Conservation (phyloP, 129 eudicot genomes). For the Silybum marianum region DNA sequence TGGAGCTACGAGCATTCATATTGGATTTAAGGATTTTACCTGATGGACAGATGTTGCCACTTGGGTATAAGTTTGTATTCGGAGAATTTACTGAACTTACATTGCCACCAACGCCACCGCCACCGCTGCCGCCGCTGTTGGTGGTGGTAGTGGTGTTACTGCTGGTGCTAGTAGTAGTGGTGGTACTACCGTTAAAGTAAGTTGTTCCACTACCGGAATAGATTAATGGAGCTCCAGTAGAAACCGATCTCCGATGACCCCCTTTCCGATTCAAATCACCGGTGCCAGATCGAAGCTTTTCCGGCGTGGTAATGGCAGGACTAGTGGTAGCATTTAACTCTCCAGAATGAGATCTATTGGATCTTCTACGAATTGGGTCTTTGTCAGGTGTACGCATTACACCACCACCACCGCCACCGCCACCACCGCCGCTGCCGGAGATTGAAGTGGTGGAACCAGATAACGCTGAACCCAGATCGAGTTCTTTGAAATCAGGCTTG, state of each 20-base stretch:
- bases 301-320: conserved; percentile 29
- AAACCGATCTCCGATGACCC: conserved; percentile 63
- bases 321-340: conserved; percentile 29
- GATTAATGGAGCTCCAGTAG: conserved; percentile 60
- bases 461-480: conserved; percentile 39
- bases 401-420: not conserved
- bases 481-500: conserved; percentile 59
- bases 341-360: conserved; percentile 36
- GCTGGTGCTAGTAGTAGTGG: conserved; percentile 26
- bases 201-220: conserved; percentile 41
- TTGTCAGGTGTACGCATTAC: not conserved
- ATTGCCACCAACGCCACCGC: conserved; percentile 21
- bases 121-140: conserved; percentile 13
- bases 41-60: conserved; percentile 60
- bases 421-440: not conserved
- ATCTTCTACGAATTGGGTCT: conserved; percentile 32
- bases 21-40: conserved; percentile 55
- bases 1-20: conserved; percentile 35
- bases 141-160: conserved; percentile 36
- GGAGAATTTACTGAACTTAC: conserved; percentile 46
- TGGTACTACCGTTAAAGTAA: conserved; percentile 23
- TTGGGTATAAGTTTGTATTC: conserved; percentile 41
- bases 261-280: conserved; percentile 32
- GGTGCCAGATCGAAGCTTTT: conserved; percentile 47
- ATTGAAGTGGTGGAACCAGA: not conserved